Percentiles rank a stretch among this genome's conserved stretches.
phyloP scores from a whole-genome alignment of 352 stramenopile species.

The Pythium rishiriense region DNA sequence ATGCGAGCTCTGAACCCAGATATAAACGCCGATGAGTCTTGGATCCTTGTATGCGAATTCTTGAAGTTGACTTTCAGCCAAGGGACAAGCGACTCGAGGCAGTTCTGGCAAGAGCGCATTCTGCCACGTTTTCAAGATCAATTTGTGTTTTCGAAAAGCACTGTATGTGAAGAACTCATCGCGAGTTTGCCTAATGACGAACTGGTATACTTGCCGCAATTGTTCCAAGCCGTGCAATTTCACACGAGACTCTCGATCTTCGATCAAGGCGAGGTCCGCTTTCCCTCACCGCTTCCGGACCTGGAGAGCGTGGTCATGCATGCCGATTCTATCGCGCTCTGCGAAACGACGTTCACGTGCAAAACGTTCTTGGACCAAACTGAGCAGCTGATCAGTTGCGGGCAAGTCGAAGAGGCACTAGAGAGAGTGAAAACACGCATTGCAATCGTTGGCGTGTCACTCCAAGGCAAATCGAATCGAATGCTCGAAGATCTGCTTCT shows the following conservation, averaged over 20 bases:
- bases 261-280: slow-evolving; percentile 27
- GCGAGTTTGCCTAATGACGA: slow-evolving; percentile 23
- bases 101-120: slow-evolving; percentile 56
- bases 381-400: background rate
- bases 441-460: background rate
- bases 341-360: slow-evolving; percentile 5
- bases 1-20: background rate
- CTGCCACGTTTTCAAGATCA: slow-evolving; percentile 43
- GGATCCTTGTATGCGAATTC: slow-evolving; percentile 36
- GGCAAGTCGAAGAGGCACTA: background rate
- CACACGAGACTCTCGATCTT: slow-evolving; percentile 34
- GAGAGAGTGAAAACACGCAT: slow-evolving; percentile 10
- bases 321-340: background rate
- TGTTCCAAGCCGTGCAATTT: slow-evolving; percentile 48
- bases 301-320: background rate
- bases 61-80: slow-evolving; percentile 57
- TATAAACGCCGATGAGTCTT: slow-evolving; percentile 2
- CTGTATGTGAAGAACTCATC: background rate
- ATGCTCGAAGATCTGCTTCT: background rate
- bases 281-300: slow-evolving; percentile 1
- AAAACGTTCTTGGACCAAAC: background rate
- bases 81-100: slow-evolving; percentile 29
- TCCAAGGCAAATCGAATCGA: background rate
- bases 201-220: slow-evolving; percentile 48
- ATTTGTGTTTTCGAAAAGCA: slow-evolving; percentile 34